phyloP scores from a whole-genome alignment of 805 yeast genomes.

The Lipomyces mesembrius region DNA sequence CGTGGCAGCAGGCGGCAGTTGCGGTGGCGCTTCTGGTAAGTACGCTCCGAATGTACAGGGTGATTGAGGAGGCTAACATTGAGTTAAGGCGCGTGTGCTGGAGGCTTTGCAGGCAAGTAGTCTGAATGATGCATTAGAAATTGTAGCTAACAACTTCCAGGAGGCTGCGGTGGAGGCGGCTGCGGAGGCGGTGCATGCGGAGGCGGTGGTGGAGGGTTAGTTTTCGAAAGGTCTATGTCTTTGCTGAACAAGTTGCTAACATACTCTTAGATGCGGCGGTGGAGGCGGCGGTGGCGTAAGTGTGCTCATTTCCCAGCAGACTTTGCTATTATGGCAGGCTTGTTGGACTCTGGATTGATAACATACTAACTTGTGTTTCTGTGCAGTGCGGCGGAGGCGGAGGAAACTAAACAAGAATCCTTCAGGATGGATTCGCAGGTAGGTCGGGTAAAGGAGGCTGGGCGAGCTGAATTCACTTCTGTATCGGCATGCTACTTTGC shows the following conservation, averaged over 20 bases:
- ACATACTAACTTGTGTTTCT: neutral
- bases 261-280: constrained; percentile 2
- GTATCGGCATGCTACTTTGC: too few relatives aligned
- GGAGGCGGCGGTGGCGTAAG: constrained; percentile 9
- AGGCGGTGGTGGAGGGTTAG: constrained; percentile 7
- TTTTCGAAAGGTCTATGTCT: neutral
- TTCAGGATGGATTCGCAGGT: neutral
- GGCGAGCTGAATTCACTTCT: too few relatives aligned
- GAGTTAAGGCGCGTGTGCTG: constrained; percentile 7
- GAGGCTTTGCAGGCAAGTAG: constrained; percentile 8
- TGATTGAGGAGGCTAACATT: constrained; percentile 1
- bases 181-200: constrained; percentile 6
- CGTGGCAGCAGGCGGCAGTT: constrained; percentile 10
- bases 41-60: neutral
- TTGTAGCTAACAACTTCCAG: constrained; percentile 1
- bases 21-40: constrained; percentile 8
- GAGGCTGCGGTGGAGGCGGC: neutral
- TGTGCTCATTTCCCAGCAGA: constrained; percentile 3
- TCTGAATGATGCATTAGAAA: neutral
- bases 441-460: too few relatives aligned
- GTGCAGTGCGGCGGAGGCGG: constrained; percentile 6
- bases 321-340: neutral
- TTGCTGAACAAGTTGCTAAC: neutral
- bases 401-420: neutral
- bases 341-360: neutral